Base-by-base conservation (phyloP, 768 basidiomycete species). In the Amanita jacksonii region DNA sequence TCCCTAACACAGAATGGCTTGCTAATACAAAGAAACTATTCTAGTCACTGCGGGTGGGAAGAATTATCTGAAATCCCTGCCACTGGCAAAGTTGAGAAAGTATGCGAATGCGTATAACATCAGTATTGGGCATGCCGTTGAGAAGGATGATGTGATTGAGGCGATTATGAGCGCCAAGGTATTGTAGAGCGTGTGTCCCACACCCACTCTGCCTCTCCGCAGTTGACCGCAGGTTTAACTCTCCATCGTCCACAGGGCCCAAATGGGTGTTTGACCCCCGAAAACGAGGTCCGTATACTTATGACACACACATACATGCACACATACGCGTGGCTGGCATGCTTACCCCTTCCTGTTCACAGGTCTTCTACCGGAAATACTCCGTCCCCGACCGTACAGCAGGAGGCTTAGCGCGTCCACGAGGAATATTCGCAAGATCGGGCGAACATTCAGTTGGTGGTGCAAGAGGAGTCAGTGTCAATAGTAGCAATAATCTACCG, bases 61-160 rank as follows among this genome's bases (percentile, higher is more conserved):
- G 50, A 63, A 65, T 5, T 68, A 77, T 34, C 66, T 89, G 2
- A 76, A 73, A 52, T 52, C 57, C 4, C 57, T 81, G 51, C 69
- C 81, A 0, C 58, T 87, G 32, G 59, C 72, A 35, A 82, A 74
- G 52, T 65, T 89, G 38, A 78, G 75, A 65, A 77, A 73, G 38
- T 88, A 88, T 54, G 69, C 79, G 19, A 71, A 66, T 41, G 80
- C 78, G 4, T 89, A 89, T 51, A 74, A 77, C 45, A 82, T 89
- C 51, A 62, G 67, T 42, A 68, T 74, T 13, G 73, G 69, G 45
- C 71, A 73, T 38, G 74, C 78, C 1, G 67, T 86, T 12, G 86
- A 89, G 58, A 88, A 88, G 60, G 79, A 84, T 41, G 85, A 88
- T 56, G 62, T 88, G 35, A 76, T 88, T 30, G 80, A 85, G 40